phyloP scores from a whole-genome alignment of 371 early-diverging fungal genomes.

The Nematocida sp. region DNA sequence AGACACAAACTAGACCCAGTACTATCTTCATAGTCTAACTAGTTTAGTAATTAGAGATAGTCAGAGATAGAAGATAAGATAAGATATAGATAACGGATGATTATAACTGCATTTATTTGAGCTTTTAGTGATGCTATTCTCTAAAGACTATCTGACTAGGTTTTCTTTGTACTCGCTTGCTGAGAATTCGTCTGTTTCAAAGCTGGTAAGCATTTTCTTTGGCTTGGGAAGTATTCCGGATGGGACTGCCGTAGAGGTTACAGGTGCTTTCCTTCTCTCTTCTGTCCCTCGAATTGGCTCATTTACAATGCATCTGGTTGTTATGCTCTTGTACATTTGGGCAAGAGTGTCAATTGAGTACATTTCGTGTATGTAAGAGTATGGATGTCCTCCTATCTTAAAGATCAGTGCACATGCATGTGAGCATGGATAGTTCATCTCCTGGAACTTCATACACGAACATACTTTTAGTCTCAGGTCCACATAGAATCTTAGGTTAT shows the following conservation, averaged over 20 bases:
- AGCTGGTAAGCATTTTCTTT: not conserved
- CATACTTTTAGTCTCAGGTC: slow-evolving; percentile 56
- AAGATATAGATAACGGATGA: too few relatives aligned
- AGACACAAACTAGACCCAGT: too few relatives aligned
- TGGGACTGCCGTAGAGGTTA: not conserved
- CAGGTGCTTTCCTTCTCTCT: slow-evolving; percentile 15
- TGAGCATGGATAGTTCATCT: slow-evolving; percentile 60
- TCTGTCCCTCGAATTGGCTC: slow-evolving; percentile 48
- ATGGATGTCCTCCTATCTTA: slow-evolving; percentile 37
- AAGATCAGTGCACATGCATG: slow-evolving; percentile 60
- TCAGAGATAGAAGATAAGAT: too few relatives aligned
- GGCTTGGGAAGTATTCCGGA: not conserved
- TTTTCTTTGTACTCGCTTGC: slow-evolving; percentile 29
- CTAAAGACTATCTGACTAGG: not conserved
- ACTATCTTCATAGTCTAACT: too few relatives aligned
- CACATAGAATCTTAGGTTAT: slow-evolving; percentile 48
- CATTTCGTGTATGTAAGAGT: slow-evolving; percentile 41
- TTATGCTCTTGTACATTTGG: slow-evolving; percentile 29
- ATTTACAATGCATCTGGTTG: slow-evolving; percentile 40
- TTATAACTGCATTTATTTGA: not conserved
- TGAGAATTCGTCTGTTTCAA: slow-evolving; percentile 33
- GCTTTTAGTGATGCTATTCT: not conserved
- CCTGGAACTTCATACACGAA: slow-evolving; percentile 63
- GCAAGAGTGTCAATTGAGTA: slow-evolving; percentile 47
- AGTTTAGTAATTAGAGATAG: too few relatives aligned